Evolutionary conservation across 2,329 filamentous ascomycete species (phyloP).

Genomic region (Cadophora malorum): DNA sequence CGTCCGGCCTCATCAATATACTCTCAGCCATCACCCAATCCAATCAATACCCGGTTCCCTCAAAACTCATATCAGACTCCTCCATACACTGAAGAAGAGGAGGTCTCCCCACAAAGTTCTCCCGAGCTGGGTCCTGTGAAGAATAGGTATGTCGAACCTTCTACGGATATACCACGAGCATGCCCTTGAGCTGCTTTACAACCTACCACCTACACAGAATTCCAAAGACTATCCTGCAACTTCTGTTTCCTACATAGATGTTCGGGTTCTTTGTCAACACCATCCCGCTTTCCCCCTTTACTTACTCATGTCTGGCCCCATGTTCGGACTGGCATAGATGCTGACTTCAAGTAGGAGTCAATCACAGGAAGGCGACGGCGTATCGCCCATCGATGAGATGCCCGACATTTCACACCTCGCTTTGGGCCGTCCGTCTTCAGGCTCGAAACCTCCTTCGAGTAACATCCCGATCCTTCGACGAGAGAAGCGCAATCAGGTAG

Average conservation of each 20-base stretch:
- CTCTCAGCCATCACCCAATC: conserved; percentile 58
- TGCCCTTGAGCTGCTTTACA: conserved; percentile 31
- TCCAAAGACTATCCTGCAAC: conserved; percentile 13
- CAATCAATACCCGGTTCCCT: conserved; percentile 35
- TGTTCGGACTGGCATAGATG: conserved; percentile 11
- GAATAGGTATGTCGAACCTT: conserved; percentile 39
- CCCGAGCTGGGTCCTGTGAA: conserved; percentile 41
- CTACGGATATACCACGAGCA: conserved; percentile 27
- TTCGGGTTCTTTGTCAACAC: conserved; percentile 31
- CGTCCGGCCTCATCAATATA: conserved; percentile 67
- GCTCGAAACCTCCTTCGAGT: conserved; percentile 35
- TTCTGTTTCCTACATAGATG: conserved; percentile 24
- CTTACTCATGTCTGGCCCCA: conserved; percentile 34
- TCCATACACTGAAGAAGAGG: conserved; percentile 39
- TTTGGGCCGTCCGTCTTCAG: conserved; percentile 25
- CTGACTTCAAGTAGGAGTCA: conserved; percentile 35
- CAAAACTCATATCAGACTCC: conserved; percentile 40
- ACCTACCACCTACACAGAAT: conserved; percentile 12
- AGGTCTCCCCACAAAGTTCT: conserved; percentile 54
- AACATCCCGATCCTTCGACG: conserved; percentile 44
- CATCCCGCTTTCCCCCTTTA: conserved; percentile 32
- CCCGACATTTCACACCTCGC: conserved; percentile 39
- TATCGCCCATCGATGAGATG: conserved; percentile 51
- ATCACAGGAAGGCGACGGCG: conserved; percentile 39
- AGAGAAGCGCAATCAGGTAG: conserved; percentile 43